Evolutionary conservation across 192 early-diverging fungal genomes (phyloP).

Genomic region (Podila horticola): DNA sequence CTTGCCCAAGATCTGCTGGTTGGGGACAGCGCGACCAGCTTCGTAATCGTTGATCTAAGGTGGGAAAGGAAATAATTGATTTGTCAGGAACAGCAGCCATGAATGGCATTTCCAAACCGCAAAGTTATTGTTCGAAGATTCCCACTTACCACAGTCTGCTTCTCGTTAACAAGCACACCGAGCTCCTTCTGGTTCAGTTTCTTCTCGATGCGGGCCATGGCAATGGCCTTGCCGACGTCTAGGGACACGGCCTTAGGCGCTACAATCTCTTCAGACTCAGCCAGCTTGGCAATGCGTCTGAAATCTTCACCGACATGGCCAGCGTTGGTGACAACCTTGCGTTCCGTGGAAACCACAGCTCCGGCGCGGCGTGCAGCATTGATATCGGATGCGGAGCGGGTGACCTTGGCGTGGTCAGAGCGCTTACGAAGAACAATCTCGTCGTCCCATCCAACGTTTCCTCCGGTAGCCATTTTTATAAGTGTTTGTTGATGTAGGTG

Average conservation of each 20-base stretch:
- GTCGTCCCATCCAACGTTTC: constrained; percentile 70
- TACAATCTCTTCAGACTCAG: constrained; percentile 84
- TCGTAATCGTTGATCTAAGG: constrained; percentile 85
- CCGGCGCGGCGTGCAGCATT: constrained; percentile 79
- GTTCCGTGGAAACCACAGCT: constrained; percentile 73
- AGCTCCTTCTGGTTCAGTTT: constrained; percentile 88
- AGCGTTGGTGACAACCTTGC: constrained; percentile 71
- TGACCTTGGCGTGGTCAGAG: constrained; percentile 62
- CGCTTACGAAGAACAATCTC: constrained; percentile 82
- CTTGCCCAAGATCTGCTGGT: constrained; percentile 88
- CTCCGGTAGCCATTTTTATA: constrained; percentile 2
- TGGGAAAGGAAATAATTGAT: background rate
- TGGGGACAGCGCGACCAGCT: constrained; percentile 81
- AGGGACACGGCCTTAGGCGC: constrained; percentile 70
- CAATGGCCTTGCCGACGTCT: constrained; percentile 83
- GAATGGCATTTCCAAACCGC: constrained; percentile 4
- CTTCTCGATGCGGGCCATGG: constrained; percentile 78
- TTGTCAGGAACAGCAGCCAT: background rate
- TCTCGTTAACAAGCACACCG: constrained; percentile 88
- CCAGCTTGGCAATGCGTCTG: constrained; percentile 82
- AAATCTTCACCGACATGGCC: constrained; percentile 69
- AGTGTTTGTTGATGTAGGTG: background rate
- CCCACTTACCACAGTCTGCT: constrained; percentile 73
- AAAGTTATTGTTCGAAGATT: background rate
- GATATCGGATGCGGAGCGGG: constrained; percentile 66